Percentiles rank a stretch among this genome's conserved stretches.
These are phyloP conservation scores for Puya raimondii DNA, from an alignment of 176 grass and related monocot genomes.

Conservation along the genomic window DNA sequence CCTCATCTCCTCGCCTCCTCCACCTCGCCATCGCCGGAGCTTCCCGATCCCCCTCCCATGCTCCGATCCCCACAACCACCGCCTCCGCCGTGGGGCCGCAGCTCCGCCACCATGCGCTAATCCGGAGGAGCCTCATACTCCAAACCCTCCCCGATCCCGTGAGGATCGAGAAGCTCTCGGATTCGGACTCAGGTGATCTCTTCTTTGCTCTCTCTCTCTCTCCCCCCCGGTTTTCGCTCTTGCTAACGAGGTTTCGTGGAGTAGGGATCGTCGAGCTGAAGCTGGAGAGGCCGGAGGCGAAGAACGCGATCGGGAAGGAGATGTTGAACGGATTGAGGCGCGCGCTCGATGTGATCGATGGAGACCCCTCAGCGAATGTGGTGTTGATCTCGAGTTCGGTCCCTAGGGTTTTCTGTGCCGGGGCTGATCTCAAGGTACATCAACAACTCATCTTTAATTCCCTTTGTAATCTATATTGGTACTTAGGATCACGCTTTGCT, in stretches of 20 bases:
- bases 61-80: too few relatives aligned
- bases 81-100: not conserved
- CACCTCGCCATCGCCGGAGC: too few relatives aligned
- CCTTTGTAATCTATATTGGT: not conserved
- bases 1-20: too few relatives aligned
- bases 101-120: slow-evolving; percentile 6
- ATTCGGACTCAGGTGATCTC: slow-evolving; percentile 38
- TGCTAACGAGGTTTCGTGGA: not conserved
- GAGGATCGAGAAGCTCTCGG: slow-evolving; percentile 37
- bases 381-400: slow-evolving; percentile 74
- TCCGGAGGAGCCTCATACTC: slow-evolving; percentile 26
- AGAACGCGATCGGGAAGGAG: slow-evolving; percentile 82
- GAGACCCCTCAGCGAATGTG: slow-evolving; percentile 45
- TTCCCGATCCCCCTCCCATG: too few relatives aligned
- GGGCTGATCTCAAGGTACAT: slow-evolving; percentile 77
- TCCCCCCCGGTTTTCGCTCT: slow-evolving; percentile 8
- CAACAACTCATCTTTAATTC: not conserved
- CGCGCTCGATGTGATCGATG: slow-evolving; percentile 33
- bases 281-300: slow-evolving; percentile 49
- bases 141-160: slow-evolving; percentile 35
- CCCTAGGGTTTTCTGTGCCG: slow-evolving; percentile 64
- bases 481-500: too few relatives aligned
- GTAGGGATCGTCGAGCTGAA: slow-evolving; percentile 66
- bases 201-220: not conserved
- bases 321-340: slow-evolving; percentile 36